Conservation (phyloP, 495 filamentous ascomycete species). For the Penicillium goetzii region DNA sequence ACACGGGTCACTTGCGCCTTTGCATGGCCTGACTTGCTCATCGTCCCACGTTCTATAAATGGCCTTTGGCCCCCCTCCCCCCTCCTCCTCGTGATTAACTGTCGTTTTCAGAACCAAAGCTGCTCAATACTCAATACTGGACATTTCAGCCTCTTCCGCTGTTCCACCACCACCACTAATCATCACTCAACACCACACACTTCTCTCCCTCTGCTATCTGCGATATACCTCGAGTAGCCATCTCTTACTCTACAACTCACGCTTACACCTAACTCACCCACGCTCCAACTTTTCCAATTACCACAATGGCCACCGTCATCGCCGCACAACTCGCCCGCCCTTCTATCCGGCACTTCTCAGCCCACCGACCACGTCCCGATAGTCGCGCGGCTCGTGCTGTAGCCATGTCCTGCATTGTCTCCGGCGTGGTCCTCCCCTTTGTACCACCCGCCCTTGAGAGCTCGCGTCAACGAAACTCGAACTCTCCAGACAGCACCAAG, state of each 20-base stretch:
- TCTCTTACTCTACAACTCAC: neutral
- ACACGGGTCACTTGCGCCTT: conserved; percentile 27
- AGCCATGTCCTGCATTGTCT: conserved; percentile 44
- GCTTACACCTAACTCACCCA: neutral
- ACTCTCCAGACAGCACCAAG: conserved; percentile 44
- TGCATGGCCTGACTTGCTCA: conserved; percentile 27
- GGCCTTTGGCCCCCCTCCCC: conserved; percentile 7
- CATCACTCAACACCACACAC: neutral
- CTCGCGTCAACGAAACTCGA: conserved; percentile 42
- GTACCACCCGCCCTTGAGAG: conserved; percentile 52
- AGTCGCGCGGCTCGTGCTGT: conserved; percentile 46
- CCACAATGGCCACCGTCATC: conserved; percentile 35
- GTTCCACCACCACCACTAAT: neutral
- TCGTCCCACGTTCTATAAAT: conserved; percentile 17
- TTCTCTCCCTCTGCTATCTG: neutral
- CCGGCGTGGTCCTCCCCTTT: conserved; percentile 50
- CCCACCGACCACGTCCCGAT: conserved; percentile 44
- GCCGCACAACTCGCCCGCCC: conserved; percentile 40
- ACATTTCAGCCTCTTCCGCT: neutral
- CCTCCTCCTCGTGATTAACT: neutral
- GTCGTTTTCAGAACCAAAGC: neutral
- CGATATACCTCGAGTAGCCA: neutral
- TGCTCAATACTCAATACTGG: neutral
- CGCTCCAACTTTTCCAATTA: neutral
- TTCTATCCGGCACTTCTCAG: conserved; percentile 51